Evolutionary conservation across 176 grass and related monocot genomes (phyloP).

Genomic region (Oryza meridionalis): DNA sequence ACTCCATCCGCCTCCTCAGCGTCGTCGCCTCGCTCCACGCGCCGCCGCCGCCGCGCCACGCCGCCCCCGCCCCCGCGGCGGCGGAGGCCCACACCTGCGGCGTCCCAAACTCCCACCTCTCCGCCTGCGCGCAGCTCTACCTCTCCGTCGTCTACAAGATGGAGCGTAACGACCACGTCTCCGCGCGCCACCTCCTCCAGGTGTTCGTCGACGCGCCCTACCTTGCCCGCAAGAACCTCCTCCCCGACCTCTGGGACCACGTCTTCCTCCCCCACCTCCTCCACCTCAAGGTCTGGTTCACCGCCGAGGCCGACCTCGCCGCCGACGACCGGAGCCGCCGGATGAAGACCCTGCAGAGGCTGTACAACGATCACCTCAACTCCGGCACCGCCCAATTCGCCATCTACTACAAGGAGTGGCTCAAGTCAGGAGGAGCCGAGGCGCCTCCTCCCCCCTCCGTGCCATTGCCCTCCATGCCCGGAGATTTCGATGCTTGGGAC

Average conservation of each 20-base stretch:
- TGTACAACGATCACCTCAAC: constrained; percentile 89
- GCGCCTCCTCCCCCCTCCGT: constrained; percentile 64
- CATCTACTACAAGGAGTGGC: constrained; percentile 95
- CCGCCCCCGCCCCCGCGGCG: background rate
- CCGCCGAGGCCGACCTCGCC: constrained; percentile 59
- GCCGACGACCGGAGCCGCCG: constrained; percentile 44
- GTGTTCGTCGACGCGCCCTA: constrained; percentile 85
- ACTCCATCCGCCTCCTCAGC: constrained; percentile 89
- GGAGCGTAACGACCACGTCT: constrained; percentile 72
- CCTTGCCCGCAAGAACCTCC: constrained; percentile 73
- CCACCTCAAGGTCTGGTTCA: constrained; percentile 94
- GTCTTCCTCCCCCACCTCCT: constrained; percentile 93
- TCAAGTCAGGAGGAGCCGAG: constrained; percentile 59
- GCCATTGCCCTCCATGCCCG: constrained; percentile 57
- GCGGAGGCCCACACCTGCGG: constrained; percentile 48
- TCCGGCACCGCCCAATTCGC: constrained; percentile 80
- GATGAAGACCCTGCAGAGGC: constrained; percentile 64
- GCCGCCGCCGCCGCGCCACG: background rate
- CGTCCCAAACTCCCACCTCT: constrained; percentile 73
- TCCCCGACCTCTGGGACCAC: constrained; percentile 93
- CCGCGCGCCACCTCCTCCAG: constrained; percentile 86
- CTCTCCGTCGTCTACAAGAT: constrained; percentile 86
- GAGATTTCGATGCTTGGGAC: constrained; percentile 23
- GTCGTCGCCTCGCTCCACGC: constrained; percentile 81
- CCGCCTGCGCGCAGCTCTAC: constrained; percentile 90